A percentile compares a stretch with the other conserved stretches of the same genome.
Conservation (phyloP, 2,329 filamentous ascomycete genomes). For the Nannizziopsis barbatae region DNA sequence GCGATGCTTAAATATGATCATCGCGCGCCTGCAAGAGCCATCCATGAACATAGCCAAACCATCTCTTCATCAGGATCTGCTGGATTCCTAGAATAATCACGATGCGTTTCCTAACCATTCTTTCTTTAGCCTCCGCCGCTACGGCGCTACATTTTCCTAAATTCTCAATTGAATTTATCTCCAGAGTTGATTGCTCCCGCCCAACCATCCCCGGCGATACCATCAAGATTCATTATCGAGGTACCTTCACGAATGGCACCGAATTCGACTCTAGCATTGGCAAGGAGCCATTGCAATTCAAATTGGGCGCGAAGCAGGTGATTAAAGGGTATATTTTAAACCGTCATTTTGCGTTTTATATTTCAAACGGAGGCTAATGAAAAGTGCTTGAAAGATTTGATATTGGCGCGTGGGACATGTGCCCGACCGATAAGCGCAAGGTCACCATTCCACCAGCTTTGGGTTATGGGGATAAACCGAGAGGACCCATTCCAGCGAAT, state of each 20-base stretch:
- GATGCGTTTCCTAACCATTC: constrained; percentile 26
- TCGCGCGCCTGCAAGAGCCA: too few species aligned
- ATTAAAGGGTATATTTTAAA: constrained; percentile 62
- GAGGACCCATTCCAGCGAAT: constrained; percentile 76
- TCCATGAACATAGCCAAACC: neutral
- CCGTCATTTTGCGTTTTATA: neutral
- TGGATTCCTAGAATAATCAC: neutral
- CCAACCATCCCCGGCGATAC: constrained; percentile 66
- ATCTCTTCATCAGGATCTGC: neutral
- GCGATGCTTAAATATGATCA: too few species aligned
- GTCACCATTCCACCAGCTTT: constrained; percentile 76
- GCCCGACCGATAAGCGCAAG: constrained; percentile 81
- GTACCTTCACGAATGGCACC: constrained; percentile 62
- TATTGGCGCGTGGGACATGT: constrained; percentile 81
- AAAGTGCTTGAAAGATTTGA: too few species aligned
- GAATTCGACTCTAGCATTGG: constrained; percentile 80
- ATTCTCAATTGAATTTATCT: constrained; percentile 66
- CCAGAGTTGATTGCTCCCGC: constrained; percentile 60
- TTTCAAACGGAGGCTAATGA: too few species aligned
- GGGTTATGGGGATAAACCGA: constrained; percentile 64
- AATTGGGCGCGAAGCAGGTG: constrained; percentile 66
- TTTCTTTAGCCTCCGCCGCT: constrained; percentile 38
- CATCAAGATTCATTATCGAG: constrained; percentile 78
- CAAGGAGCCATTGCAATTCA: constrained; percentile 63
- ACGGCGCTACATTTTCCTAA: constrained; percentile 28